Conservation (phyloP, 1,284 basidiomycete species). For the Cryptococcus neoformans region DNA sequence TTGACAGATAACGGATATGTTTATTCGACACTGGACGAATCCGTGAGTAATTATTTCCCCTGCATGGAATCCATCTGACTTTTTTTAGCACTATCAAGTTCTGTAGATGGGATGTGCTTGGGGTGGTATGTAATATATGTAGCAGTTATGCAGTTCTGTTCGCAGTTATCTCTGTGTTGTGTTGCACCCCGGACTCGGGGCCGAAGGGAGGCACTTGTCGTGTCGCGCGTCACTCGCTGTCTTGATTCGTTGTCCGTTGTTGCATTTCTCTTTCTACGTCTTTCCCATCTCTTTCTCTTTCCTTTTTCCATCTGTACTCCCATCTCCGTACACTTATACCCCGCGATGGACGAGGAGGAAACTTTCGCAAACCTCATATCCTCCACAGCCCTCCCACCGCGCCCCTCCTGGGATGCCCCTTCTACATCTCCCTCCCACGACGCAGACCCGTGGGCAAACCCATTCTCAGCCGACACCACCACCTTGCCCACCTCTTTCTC, state of each 20-base stretch:
- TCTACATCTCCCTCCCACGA: slow-evolving; percentile 2
- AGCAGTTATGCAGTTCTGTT: too few relatives aligned
- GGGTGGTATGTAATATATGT: too few relatives aligned
- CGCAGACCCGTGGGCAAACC: slow-evolving; percentile 48
- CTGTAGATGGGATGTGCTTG: background rate
- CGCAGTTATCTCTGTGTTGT: too few relatives aligned
- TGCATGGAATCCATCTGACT: background rate
- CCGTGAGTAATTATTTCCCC: slow-evolving; percentile 32
- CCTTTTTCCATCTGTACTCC: too few relatives aligned
- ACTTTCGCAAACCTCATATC: slow-evolving; percentile 41
- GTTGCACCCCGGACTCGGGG: too few relatives aligned
- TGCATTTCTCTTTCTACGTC: too few relatives aligned
- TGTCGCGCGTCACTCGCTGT: too few relatives aligned
- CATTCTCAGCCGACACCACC: slow-evolving; percentile 32
- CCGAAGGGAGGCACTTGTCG: too few relatives aligned
- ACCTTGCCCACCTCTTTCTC: background rate
- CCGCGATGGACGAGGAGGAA: slow-evolving; percentile 43
- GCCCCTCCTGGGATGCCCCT: slow-evolving; percentile 25
- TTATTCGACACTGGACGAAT: slow-evolving; percentile 65
- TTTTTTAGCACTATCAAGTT: slow-evolving; percentile 26
- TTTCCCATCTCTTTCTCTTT: too few relatives aligned
- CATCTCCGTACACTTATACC: too few relatives aligned
- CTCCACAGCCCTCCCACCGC: slow-evolving; percentile 27
- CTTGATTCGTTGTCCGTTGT: too few relatives aligned
- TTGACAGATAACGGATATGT: slow-evolving; percentile 67